phyloP scores from a whole-genome alignment of 1,139 yeast species.

The Lodderomyces elongisporus region DNA sequence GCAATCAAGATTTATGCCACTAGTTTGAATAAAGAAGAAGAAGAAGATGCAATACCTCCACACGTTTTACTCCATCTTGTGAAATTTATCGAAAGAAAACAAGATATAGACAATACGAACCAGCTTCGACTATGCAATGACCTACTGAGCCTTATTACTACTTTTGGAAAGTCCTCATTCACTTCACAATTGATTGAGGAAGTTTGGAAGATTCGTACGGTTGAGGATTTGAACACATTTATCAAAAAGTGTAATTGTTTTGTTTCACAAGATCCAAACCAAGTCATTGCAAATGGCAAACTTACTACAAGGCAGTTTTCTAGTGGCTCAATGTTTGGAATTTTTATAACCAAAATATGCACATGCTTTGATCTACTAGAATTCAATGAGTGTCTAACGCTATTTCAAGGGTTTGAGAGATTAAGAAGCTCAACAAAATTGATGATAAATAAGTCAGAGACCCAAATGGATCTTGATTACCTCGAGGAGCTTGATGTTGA shows the following conservation, averaged over 20 bases:
- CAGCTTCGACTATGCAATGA: constrained; percentile 3
- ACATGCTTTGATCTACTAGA: constrained; percentile 49
- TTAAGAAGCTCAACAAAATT: constrained; percentile 23
- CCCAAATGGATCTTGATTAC: neutral
- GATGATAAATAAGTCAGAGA: neutral
- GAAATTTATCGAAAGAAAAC: constrained; percentile 9
- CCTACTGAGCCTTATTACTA: constrained; percentile 1
- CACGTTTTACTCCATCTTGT: constrained; percentile 5
- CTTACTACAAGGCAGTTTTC: constrained; percentile 16
- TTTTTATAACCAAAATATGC: constrained; percentile 33
- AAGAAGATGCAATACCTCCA: neutral
- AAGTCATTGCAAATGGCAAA: constrained; percentile 1
- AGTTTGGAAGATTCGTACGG: constrained; percentile 32
- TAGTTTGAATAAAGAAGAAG: neutral
- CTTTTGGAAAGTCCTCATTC: neutral
- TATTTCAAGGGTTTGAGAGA: neutral
- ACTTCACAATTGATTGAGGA: constrained; percentile 10
- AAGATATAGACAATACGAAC: neutral
- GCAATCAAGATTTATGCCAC: constrained; percentile 1
- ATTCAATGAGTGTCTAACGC: constrained; percentile 43
- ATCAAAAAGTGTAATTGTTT: constrained; percentile 8
- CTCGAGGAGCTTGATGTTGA: neutral
- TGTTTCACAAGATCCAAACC: neutral
- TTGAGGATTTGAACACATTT: constrained; percentile 29
- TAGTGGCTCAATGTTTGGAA: constrained; percentile 34